Evolutionary conservation across 495 filamentous ascomycete genomes (phyloP), one percentile per base, ranked within the genome.

Genomic region (Aspergillus ostianus): DNA sequence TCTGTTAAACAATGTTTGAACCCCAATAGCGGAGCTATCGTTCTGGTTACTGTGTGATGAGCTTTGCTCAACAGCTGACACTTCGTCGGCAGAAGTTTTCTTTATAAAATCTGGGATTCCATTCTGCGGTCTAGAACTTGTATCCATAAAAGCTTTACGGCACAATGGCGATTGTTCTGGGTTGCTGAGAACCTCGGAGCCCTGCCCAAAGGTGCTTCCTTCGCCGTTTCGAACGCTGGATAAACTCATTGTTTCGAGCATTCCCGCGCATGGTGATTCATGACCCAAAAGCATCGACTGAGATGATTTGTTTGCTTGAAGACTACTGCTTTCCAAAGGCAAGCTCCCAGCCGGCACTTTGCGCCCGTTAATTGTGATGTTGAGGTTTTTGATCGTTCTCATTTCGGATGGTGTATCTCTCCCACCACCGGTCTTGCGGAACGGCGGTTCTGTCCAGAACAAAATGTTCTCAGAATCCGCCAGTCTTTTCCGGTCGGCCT

Each of bases 271-370:
- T 26, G 50, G 5, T 9, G 64, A 58, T 41, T 70, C 71, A 27
- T 60, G 19, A 50, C 70, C 69, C 19, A 76, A 60, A 45, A 74
- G 66, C 70, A 77, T 78, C 10, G 73, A 66, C 55, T 73, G 70
- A 1, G 73, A 76, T 2, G 76, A 77, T 8, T 47, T 23, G 21
- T 60, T 62, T 21, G 48, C 60, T 50, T 20, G 55, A 9, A 19
- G 41, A 36, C 17, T 48, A 26, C 13, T 17, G 36, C 9, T 27
- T 10, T 45, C 9, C 36, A 19, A 0, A 23, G 57, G 9, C 47
- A 55, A 23, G 23, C 63, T 19, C 51, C 50, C 44, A 48, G 6
- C 51, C 54, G 17, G 29, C 50, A 23, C 50, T 17, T 57, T 67
- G 12, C 56, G 62, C 18, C 72, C 65, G 48, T 73, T 64, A 19